Evolutionary conservation across 108 stramenopile genomes (phyloP).

Genomic region (Schizochytrium sp.): DNA sequence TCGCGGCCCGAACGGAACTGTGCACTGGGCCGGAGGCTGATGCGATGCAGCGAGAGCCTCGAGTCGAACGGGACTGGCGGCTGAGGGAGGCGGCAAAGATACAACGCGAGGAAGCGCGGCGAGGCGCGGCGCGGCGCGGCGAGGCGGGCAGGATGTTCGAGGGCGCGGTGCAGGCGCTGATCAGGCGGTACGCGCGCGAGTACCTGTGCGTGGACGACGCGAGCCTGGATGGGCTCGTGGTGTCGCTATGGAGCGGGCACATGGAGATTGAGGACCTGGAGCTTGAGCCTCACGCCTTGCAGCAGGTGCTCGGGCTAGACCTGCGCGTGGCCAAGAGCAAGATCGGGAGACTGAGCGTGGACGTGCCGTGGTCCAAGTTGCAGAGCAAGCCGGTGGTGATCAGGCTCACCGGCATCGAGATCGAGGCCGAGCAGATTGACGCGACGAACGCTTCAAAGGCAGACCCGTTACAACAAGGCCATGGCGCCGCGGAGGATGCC

Average conservation of each 20-base stretch:
- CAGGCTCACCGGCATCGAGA: neutral
- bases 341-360: neutral
- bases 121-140: too few relatives aligned
- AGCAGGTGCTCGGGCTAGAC: neutral
- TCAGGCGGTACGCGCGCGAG: neutral
- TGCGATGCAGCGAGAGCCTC: too few relatives aligned
- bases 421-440: neutral
- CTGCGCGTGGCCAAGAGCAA: neutral
- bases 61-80: too few relatives aligned
- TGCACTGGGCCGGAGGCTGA: too few relatives aligned
- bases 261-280: slow-evolving; percentile 6
- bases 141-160: neutral
- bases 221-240: neutral
- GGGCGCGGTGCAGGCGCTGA: neutral
- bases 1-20: too few relatives aligned
- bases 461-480: neutral
- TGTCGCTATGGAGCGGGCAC: neutral
- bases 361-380: slow-evolving; percentile 13
- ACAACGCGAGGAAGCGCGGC: too few relatives aligned
- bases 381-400: slow-evolving; percentile 17
- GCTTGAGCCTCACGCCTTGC: neutral
- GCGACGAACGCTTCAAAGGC: neutral
- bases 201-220: slow-evolving; percentile 14
- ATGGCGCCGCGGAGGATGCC: neutral
- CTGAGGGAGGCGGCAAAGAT: too few relatives aligned